Base-by-base conservation (phyloP, 2,329 filamentous ascomycete genomes). In the Claviceps monticola region DNA sequence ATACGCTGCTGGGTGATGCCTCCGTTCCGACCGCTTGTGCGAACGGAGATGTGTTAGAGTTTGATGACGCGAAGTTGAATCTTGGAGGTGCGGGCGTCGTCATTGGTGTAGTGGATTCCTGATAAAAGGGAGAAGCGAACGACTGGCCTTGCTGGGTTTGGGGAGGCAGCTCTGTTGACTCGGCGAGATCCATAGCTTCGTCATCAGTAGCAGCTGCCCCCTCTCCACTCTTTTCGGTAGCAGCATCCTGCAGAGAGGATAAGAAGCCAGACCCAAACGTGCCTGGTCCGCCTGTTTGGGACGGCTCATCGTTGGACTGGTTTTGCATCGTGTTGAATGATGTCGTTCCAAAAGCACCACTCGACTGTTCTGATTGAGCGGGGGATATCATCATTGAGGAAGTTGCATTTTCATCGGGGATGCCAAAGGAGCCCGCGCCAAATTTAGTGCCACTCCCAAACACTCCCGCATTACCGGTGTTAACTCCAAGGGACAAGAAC, bases 301-400 rank as follows among this genome's bases (percentile, higher is more conserved):
- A 62, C 16, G 75, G 68, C 55, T 76, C 77, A 8, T 75, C 71
- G 38, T 74, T 66, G 53, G 83, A 79, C 23, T 84, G 75, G 53
- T 79, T 80, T 1, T 77, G 72, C 45, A 74, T 73, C 5, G 77
- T 74, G 56, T 86, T 83, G 67, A 88, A 88, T 0, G 78, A 74
- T 16, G 70, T 66, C n/a, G 73, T 73, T 26, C 71, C 74, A 59
- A 79, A 75, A 49, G 52, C 59, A 63, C 66, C 37, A 51, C 62
- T 38, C 47, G 65, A 52, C 36, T 65, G 63, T 17, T 62, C 59
- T 17, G 63, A 52, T 49, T 63, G 55, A 48, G 61, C 43, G 5
- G 62, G 55, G 50, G 64, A 64, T 5, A 60, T 59, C 11, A 60
- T 62, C 11, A 60, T 59, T 23, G 58, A 58, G 19, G 59, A 58